phyloP scores from a whole-genome alignment of 805 yeast genomes.

The Candida railenensis region DNA sequence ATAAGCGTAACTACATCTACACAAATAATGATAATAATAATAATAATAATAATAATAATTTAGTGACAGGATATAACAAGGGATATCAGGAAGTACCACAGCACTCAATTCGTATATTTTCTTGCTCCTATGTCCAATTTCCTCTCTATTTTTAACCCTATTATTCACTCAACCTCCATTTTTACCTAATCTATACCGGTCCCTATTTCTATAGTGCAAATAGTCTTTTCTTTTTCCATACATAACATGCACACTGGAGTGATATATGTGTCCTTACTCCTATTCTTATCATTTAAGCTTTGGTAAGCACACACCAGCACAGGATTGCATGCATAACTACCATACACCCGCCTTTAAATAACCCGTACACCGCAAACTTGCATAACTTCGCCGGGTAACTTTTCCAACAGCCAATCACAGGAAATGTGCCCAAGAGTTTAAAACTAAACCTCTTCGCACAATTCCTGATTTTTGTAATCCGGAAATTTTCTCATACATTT shows the following conservation, averaged over 20 bases:
- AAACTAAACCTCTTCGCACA: slow-evolving; percentile 3
- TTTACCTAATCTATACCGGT: too few species aligned
- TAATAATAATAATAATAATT: too few species aligned
- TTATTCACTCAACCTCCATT: too few species aligned
- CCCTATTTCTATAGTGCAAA: too few species aligned
- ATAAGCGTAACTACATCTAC: too few species aligned
- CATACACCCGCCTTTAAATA: not conserved
- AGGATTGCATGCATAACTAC: slow-evolving; percentile 1
- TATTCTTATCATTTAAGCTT: not conserved
- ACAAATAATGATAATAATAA: too few species aligned
- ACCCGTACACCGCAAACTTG: slow-evolving; percentile 1
- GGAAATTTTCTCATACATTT: slow-evolving; percentile 2
- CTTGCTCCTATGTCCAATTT: too few species aligned
- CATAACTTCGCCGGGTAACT: slow-evolving; percentile 2
- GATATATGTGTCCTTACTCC: slow-evolving; percentile 3
- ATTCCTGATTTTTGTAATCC: slow-evolving; percentile 6
- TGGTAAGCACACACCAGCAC: not conserved
- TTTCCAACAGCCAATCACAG: slow-evolving; percentile 3
- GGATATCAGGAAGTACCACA: not conserved
- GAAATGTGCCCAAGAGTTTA: not conserved
- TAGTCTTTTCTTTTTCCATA: too few species aligned
- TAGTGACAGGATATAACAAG: not conserved
- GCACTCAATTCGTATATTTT: too few species aligned
- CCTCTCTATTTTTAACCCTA: too few species aligned
- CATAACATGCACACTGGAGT: too few species aligned